phyloP scores from a whole-genome alignment of 768 basidiomycete genomes.

The Boletus tylopilopsis region DNA sequence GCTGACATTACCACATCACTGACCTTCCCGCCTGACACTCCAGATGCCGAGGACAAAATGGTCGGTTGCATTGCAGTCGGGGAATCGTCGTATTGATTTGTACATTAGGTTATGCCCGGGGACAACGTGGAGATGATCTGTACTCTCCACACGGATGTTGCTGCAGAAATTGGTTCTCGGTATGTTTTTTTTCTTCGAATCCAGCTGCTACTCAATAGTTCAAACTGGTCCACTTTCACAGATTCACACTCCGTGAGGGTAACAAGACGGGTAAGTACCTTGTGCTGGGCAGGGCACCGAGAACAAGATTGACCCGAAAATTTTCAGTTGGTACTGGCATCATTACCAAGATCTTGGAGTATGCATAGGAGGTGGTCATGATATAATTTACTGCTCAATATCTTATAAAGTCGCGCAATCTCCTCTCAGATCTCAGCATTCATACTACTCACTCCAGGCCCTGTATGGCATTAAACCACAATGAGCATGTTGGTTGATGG shows the following conservation, averaged over 20 bases:
- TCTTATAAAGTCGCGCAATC: slow-evolving; percentile 19
- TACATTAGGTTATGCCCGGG: slow-evolving; percentile 84
- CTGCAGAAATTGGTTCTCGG: slow-evolving; percentile 85
- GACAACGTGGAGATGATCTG: slow-evolving; percentile 96
- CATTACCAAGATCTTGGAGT: slow-evolving; percentile 76
- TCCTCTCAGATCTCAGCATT: slow-evolving; percentile 25
- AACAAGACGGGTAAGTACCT: slow-evolving; percentile 76
- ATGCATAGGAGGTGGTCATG: slow-evolving; percentile 21
- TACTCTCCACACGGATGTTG: slow-evolving; percentile 78
- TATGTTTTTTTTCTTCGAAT: slow-evolving; percentile 24
- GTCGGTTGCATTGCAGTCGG: slow-evolving; percentile 34
- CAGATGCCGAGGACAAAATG: slow-evolving; percentile 84
- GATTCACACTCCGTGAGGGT: slow-evolving; percentile 91
- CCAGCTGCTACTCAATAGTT: not conserved
- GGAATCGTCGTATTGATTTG: not conserved
- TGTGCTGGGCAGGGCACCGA: not conserved
- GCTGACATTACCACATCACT: slow-evolving; percentile 87
- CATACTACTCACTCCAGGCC: not conserved
- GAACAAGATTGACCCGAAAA: slow-evolving; percentile 10
- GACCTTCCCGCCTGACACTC: slow-evolving; percentile 82
- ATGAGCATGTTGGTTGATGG: too few species aligned
- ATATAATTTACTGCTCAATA: slow-evolving; percentile 19
- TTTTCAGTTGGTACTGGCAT: slow-evolving; percentile 86
- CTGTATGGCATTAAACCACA: not conserved
- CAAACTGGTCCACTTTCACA: slow-evolving; percentile 12